Conservation (phyloP, 2,329 filamentous ascomycete genomes). For the Exophiala aquamarina region DNA sequence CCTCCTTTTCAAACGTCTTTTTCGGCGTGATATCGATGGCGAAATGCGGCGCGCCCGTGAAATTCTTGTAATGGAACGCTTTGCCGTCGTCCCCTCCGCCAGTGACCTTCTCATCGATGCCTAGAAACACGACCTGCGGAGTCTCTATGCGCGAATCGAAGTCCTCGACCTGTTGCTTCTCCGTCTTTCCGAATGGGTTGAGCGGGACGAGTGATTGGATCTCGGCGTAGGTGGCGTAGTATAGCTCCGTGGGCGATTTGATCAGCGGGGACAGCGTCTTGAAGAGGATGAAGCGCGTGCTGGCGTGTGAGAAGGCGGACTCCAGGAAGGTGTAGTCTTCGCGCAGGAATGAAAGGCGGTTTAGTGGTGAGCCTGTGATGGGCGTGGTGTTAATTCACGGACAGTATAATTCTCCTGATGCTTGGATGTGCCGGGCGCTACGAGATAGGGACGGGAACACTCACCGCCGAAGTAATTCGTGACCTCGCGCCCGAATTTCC, state of each 20-base stretch:
- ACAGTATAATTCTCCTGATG: no score
- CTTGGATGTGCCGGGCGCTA: no score
- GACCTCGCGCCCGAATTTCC: slow-evolving; percentile 51
- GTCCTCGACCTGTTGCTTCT: slow-evolving; percentile 69
- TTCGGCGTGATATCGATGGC: slow-evolving; percentile 83
- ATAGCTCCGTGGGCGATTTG: slow-evolving; percentile 60
- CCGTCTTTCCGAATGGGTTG: slow-evolving; percentile 68
- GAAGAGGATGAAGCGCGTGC: slow-evolving; percentile 69
- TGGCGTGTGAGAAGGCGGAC: slow-evolving; percentile 48
- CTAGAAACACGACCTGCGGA: slow-evolving; percentile 80
- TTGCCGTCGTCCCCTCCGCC: slow-evolving; percentile 37
- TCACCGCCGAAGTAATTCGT: slow-evolving; percentile 53
- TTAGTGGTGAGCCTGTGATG: slow-evolving; percentile 49
- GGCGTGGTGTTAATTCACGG: no score
- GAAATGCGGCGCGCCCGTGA: slow-evolving; percentile 81
- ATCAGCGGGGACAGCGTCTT: slow-evolving; percentile 75
- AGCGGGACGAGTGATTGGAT: slow-evolving; percentile 68
- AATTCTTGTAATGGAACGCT: slow-evolving; percentile 50
- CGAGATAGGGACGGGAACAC: slow-evolving; percentile 6
- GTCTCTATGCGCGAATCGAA: slow-evolving; percentile 70
- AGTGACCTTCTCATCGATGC: slow-evolving; percentile 67
- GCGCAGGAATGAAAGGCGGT: slow-evolving; percentile 51
- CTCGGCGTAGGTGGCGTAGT: slow-evolving; percentile 68
- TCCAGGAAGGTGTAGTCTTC: slow-evolving; percentile 48
- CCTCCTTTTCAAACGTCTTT: slow-evolving; percentile 61